Conservation (phyloP, 345 rosid species). For the Hypericum perforatum region DNA sequence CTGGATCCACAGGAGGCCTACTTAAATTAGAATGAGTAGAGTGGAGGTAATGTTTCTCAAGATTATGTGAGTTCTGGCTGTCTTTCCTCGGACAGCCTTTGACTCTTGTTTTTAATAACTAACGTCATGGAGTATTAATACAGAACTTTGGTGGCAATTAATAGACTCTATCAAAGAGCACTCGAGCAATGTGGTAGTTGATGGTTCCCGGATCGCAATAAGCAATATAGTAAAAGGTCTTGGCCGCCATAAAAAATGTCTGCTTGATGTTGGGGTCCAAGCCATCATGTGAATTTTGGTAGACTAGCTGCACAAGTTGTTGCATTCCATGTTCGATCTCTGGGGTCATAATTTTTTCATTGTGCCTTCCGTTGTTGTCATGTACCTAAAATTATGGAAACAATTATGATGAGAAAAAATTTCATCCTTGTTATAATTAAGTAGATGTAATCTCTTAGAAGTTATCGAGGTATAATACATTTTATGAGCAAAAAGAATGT, state of each 20-base stretch:
- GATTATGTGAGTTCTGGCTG: no score
- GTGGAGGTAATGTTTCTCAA: no score
- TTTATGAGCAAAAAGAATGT: no score
- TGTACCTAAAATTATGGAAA: conserved; percentile 16
- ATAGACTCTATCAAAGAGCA: conserved; percentile 51
- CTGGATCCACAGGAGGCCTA: no score
- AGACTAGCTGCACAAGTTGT: conserved; percentile 45
- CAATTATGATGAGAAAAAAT: no score
- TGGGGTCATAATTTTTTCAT: conserved; percentile 17
- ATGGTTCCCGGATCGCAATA: conserved; percentile 36
- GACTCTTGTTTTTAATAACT: no score
- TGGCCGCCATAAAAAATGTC: conserved; percentile 49
- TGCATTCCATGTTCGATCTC: conserved; percentile 50
- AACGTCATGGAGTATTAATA: no score
- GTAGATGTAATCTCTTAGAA: no score
- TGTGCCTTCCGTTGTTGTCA: conserved; percentile 9
- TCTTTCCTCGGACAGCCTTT: no score
- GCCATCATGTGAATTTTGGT: conserved; percentile 21
- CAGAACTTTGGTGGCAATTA: neutral
- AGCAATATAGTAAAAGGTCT: conserved; percentile 57
- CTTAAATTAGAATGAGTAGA: no score
- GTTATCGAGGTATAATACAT: no score
- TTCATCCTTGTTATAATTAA: no score
- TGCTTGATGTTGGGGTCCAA: conserved; percentile 29
- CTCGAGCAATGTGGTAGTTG: conserved; percentile 52